Base-by-base conservation (phyloP, 352 stramenopile genomes). In the Blastocystis hominis region DNA sequence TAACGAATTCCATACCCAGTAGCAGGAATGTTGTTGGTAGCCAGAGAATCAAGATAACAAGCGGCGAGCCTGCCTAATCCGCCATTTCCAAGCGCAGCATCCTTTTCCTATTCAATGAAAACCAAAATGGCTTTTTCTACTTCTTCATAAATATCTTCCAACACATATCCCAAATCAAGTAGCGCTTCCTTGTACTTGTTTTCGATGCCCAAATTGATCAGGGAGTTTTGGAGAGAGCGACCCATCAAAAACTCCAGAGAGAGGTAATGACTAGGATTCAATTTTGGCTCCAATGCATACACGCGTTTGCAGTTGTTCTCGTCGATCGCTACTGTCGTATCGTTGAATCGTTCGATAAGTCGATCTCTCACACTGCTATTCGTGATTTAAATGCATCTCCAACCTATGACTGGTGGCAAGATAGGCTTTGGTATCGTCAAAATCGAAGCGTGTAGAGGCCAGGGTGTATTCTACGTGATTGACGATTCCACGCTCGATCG, bases 21-120 rank as follows among this genome's bases (percentile, higher is more conserved):
- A 5, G 89, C 89, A 20, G 89, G 88, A 53, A 90, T 72, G 70
- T 90, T 87, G 6, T 89, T 40, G 5, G 89, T 90, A 10, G 89
- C 88, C 3, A 90, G 75, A 6, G 89, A 90, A 62, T 90, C 89
- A 20, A 90, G 79, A 50, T 90, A 90, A 86, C 89, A 90, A n/a
- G 89, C 80, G 0, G 89, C 89, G 6, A 90, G 46, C 10, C 89
- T 70, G 1, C 89, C 89, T 42, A 90, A 63, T 40, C 89, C 89
- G 7, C 89, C 89, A 56, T 90, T 90, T 17, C 89, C 89, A 7
- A 90, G 80, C 9, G 88, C 89, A 15, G 89, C 87, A 50, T 90
- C 89, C 5, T 40, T 86, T 50, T 90, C 88, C 75, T 89, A 53
- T 40, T 55, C 62, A 20, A 3, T 86, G 1, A 75, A 6, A 20